phyloP scores from a whole-genome alignment of 164 flowering plant species.

The Santalum album region DNA sequence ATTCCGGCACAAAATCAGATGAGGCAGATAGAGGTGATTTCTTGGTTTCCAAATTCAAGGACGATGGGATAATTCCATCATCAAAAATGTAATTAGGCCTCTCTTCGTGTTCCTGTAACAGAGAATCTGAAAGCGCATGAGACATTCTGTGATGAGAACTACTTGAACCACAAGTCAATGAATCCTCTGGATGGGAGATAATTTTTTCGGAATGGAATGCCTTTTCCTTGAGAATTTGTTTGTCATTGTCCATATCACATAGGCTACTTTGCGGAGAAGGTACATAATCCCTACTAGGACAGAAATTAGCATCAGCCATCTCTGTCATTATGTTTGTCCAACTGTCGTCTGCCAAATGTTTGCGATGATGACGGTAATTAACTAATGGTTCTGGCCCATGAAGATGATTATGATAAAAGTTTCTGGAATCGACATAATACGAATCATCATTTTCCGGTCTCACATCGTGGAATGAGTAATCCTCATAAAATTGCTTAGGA shows the following conservation, averaged over 20 bases:
- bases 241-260: constrained; percentile 20
- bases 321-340: constrained; percentile 12
- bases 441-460: constrained; percentile 22
- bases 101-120: constrained; percentile 17
- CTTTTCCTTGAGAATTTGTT: constrained; percentile 24
- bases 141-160: constrained; percentile 25
- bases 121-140: constrained; percentile 61
- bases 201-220: constrained; percentile 31
- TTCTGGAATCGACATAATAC: constrained; percentile 11
- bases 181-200: constrained; percentile 23
- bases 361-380: constrained; percentile 15
- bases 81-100: constrained; percentile 3
- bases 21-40: constrained; percentile 19
- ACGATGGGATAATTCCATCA: constrained; percentile 7
- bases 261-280: constrained; percentile 19
- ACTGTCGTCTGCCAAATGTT: constrained; percentile 15
- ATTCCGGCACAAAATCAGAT: constrained; percentile 20
- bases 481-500: constrained; percentile 18
- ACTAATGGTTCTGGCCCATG: constrained; percentile 15
- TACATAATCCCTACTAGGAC: constrained; percentile 20
- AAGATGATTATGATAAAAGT: constrained; percentile 13
- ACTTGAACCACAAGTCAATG: constrained; percentile 17
- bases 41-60: constrained; percentile 16
- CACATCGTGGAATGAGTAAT: constrained; percentile 17
- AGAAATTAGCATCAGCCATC: constrained; percentile 18